These are phyloP conservation scores for Blastobotrys petasosporus DNA, from an alignment of 1,139 yeast genomes.

Conservation along the genomic window DNA sequence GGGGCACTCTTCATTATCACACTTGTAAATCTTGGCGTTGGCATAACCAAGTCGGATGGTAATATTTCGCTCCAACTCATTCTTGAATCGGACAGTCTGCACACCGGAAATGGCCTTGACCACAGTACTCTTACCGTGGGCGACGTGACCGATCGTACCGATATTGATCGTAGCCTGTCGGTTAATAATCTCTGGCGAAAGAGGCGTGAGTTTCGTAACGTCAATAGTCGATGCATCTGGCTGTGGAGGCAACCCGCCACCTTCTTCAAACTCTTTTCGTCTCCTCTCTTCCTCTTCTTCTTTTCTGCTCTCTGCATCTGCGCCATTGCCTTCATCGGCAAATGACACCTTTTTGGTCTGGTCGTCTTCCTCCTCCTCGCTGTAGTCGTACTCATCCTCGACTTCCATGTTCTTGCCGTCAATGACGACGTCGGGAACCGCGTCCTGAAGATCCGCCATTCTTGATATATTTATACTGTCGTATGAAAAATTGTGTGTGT, in stretches of 20 bases:
- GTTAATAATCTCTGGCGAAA: constrained; percentile 90
- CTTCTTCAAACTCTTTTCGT: constrained; percentile 86
- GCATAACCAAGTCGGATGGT: constrained; percentile 98
- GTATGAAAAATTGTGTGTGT: too few relatives aligned
- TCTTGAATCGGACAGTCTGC: constrained; percentile 97
- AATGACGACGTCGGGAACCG: constrained; percentile 77
- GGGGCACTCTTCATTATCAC: constrained; percentile 81
- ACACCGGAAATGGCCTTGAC: constrained; percentile 99
- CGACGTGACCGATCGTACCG: constrained; percentile 99
- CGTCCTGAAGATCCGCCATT: constrained; percentile 65
- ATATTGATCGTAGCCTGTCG: constrained; percentile 99
- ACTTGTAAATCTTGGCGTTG: constrained; percentile 94
- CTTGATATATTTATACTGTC: constrained; percentile 1
- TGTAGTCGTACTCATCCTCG: constrained; percentile 41
- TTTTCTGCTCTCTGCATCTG: constrained; percentile 17
- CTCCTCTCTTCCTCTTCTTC: constrained; percentile 55
- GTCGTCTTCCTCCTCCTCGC: constrained; percentile 39
- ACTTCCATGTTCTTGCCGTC: constrained; percentile 54
- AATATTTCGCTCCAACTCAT: constrained; percentile 96
- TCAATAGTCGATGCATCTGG: constrained; percentile 69
- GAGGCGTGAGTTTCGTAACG: constrained; percentile 68
- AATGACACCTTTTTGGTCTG: constrained; percentile 57
- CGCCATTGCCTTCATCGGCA: constrained; percentile 46
- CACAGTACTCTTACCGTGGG: constrained; percentile 98
- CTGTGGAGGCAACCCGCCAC: constrained; percentile 97